Base-by-base conservation (phyloP, 305 asterid species). In the Fraxinus platypoda region DNA sequence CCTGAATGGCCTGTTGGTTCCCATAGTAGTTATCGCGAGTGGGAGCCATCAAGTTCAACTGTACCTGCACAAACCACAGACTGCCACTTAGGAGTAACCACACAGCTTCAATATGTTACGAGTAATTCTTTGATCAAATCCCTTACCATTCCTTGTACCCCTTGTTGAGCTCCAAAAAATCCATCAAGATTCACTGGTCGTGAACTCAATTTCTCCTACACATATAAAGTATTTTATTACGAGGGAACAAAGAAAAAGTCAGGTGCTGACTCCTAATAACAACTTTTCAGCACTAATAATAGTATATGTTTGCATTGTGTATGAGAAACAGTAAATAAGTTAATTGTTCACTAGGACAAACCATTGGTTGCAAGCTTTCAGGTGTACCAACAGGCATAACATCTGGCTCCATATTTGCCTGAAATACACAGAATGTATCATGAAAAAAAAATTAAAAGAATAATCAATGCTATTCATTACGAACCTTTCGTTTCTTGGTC, bases 31-130 rank as follows among this genome's bases (percentile, higher is more conserved):
- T 92, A 78, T 96, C 97, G 25, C 97, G 92, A 43, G 98, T 90
- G 21, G 99, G 97, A 80, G 93, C 98, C 99, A 94, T 93, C 82
- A 94, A 91, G 90, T 93, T 94, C 88, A 96, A 84, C 87, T 94
- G 98, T 81, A 94, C 98, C 98, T 92, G 86, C 83, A 86, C 90
- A 84, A 87, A 52, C 70, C 77, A 90, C 76, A 80, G 73, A 66
- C 30, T 59, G 37, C 79, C 82, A 85, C 83, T 80, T 84, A 82
- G 79, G 28, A 77, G 75, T 70, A 74, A 78, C 64, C 72, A 74
- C n/a, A 17, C 43, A 84, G 81, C 49, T 64, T 82, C 66, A 72
- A 70, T 49, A 46, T 66, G 76, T 8, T 9, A 62, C 34, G 75
- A 30, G 12, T 28, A 70, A 28, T 71, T 78, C 49, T 73, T 52